Base-by-base conservation (phyloP, 2,329 filamentous ascomycete species). In the Fusarium sp. region DNA sequence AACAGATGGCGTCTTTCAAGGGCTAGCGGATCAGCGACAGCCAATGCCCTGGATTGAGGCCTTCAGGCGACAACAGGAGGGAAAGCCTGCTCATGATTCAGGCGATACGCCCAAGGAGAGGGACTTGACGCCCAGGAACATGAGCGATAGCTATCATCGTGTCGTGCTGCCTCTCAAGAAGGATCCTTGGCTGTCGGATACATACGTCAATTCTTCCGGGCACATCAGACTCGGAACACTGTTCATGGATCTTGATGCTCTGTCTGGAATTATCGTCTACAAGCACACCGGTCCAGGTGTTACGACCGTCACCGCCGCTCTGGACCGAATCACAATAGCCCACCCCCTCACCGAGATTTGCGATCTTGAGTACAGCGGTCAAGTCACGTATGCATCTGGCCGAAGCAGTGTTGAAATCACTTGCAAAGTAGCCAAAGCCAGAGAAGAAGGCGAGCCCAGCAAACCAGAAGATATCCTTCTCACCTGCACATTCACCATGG, bases 191-290 rank as follows among this genome's bases (percentile, higher is more conserved):
- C 82, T 94, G 14, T 85, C 92, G 13, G 92, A 94, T 76, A 91
- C 89, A 0, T 94, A 94, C 75, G 87, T 93, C 74, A 94, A 94
- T 78, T 87, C 91, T 2, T 89, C 88, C 1, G 92, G 92, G 0
- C 90, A 93, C 72, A 91, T 94, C 71, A 85, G 75, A 55, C 83
- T 94, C 10, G 92, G 92, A 1, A 89, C 91, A 0, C 82, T 94
- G 18, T 88, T 94, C 66, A 94, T 94, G 91, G 92, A 94, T 68
- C 85, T 94, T 3, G 92, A 94, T 79, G 92, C 92, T 0, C 80
- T 94, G 10, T 91, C 91, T 1, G 92, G 92, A 12, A 88, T 94
- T 48, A 87, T 94, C 59, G 91, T 92, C 20, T 90, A 93, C 79
- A 92, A 91, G 67, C 82, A 89, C 83, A 79, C 86, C 82, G 74